These are phyloP conservation scores for Colletotrichum costaricense DNA, from an alignment of 2,329 filamentous ascomycete species.

Conservation along the genomic window DNA sequence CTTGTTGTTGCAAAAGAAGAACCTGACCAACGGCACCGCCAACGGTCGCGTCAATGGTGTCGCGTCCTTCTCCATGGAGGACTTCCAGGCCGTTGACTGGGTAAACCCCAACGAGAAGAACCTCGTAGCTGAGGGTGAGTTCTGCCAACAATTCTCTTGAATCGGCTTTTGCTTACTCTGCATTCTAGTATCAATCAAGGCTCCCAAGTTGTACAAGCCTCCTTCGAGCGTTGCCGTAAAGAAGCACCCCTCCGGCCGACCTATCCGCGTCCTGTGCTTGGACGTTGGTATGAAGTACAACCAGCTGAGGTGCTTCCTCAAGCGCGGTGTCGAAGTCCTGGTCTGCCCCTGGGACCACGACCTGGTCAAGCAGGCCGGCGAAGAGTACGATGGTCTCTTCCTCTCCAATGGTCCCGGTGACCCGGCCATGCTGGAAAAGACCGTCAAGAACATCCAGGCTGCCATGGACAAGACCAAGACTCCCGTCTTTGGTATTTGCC, in stretches of 20 bases:
- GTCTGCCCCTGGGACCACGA: constrained; percentile 98
- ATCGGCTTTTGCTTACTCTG: constrained; percentile 51
- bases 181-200: constrained; percentile 83
- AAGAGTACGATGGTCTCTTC: constrained; percentile 95
- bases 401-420: constrained; percentile 98
- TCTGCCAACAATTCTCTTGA: constrained; percentile 31
- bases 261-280: constrained; percentile 88
- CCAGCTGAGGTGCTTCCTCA: constrained; percentile 92
- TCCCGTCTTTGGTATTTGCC: constrained; percentile 95
- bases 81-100: constrained; percentile 89
- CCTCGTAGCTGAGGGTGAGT: constrained; percentile 92
- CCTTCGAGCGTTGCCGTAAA: constrained; percentile 73
- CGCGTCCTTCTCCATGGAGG: constrained; percentile 41
- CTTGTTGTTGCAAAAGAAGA: constrained; percentile 78
- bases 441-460: constrained; percentile 81
- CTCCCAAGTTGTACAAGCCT: constrained; percentile 87
- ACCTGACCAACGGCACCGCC: constrained; percentile 56
- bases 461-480: constrained; percentile 83
- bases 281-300: constrained; percentile 99
- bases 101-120: constrained; percentile 92
- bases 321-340: constrained; percentile 90
- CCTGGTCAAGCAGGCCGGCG: constrained; percentile 79
- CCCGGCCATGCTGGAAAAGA: constrained; percentile 84
- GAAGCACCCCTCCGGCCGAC: constrained; percentile 88
- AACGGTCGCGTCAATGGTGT: constrained; percentile 43